Evolutionary conservation across 2,329 filamentous ascomycete species (phyloP), one percentile per base, ranked within the genome.

Genomic region (Colletotrichum godetiae): DNA sequence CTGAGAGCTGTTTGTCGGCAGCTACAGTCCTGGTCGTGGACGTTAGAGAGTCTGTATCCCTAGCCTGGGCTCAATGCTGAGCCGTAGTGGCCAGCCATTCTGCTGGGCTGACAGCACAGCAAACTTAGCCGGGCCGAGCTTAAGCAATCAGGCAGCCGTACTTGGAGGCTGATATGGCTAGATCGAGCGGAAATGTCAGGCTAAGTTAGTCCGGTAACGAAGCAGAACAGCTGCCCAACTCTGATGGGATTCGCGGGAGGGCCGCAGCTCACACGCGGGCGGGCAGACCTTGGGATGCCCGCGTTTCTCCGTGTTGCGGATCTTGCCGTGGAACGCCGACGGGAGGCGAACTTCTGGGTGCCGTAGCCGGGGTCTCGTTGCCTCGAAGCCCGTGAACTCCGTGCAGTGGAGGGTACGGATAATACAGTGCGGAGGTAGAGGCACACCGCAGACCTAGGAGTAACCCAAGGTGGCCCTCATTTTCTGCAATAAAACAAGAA

Each of bases 181-280:
- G 67, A 55, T 24, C 42, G 52, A 66, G 56, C 56, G 64, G 57
- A 22, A 46, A 58, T 33, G 56, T 22, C 37, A 57, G 58, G 19
- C 55, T 59, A 68, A 53, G 59, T 59, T 11, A 42, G 37, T 58
- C 57, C 37, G 35, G 58, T 37, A 58, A 63, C 58, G 12, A 72
- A 63, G 65, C 65, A 68, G 65, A 59, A 63, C 57, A 61, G 49
- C 69, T 68, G 69, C 65, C 69, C 69, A 63, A 52, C 22, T 53
- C 46, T 56, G n/a, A 57, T 22, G 68, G 57, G 62, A 37, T 49
- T 60, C 27, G 49, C 49, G 68, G 57, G 68, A 52, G 59, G 68
- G 27, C 60, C 60, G 52, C 61, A 31, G 55, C 42, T n/a, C 57
- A 31, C 64, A 22, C 49, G 65, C 65, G 59, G 69, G n/a, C 57